These are phyloP conservation scores for Xylaria digitata DNA, from an alignment of 2,329 filamentous ascomycete species.

Conservation along the genomic window DNA sequence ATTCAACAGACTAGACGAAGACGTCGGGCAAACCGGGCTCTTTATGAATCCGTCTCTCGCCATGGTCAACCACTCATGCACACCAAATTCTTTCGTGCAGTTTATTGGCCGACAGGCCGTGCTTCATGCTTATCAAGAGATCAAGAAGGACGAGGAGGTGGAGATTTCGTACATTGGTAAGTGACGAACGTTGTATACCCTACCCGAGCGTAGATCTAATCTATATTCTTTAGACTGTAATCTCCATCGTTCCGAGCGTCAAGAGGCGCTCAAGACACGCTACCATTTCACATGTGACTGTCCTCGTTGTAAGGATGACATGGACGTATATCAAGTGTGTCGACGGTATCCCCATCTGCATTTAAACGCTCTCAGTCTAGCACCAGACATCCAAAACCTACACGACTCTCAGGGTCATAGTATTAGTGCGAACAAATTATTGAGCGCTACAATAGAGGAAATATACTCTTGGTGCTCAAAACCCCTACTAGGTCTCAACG, in stretches of 20 bases:
- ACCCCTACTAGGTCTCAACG: constrained; percentile 27
- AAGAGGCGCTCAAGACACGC: constrained; percentile 54
- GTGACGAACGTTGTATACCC: constrained; percentile 23
- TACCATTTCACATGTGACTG: constrained; percentile 68
- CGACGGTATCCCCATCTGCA: constrained; percentile 54
- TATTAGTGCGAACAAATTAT: constrained; percentile 42
- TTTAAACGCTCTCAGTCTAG: constrained; percentile 60
- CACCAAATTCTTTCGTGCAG: constrained; percentile 68
- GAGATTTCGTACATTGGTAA: constrained; percentile 71
- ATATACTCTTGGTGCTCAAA: constrained; percentile 49
- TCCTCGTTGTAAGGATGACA: constrained; percentile 60
- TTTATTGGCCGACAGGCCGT: constrained; percentile 64
- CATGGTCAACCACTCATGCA: constrained; percentile 72
- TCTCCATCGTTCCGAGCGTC: constrained; percentile 57
- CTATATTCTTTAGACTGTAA: constrained; percentile 57
- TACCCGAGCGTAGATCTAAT: constrained; percentile 2
- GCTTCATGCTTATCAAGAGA: constrained; percentile 61
- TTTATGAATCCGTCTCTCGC: constrained; percentile 67
- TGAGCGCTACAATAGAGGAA: constrained; percentile 44
- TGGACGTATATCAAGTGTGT: constrained; percentile 66
- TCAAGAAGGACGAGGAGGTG: constrained; percentile 66
- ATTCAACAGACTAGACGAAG: constrained; percentile 66
- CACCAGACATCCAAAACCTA: constrained; percentile 53
- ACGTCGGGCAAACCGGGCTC: constrained; percentile 64
- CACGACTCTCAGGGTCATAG: constrained; percentile 48